Evolutionary conservation across 768 basidiomycete species (phyloP).

Genomic region (Royoungia palumana): DNA sequence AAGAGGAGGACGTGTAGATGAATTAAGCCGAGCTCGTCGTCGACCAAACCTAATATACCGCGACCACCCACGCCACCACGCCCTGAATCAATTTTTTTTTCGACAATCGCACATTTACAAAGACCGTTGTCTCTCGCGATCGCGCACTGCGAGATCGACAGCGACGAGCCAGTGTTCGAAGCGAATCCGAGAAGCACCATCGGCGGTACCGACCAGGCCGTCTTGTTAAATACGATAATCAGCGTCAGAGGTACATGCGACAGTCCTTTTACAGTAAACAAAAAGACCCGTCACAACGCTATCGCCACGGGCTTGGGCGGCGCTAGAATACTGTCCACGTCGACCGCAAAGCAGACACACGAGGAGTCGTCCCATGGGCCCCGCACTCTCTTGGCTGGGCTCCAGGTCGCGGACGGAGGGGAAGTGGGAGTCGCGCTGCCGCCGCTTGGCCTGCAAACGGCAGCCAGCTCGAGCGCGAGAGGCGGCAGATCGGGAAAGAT

Average conservation of each 20-base stretch:
- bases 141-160: too few relatives aligned
- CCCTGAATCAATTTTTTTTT: conserved; percentile 17
- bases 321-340: conserved; percentile 46
- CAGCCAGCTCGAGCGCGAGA: conserved; percentile 19
- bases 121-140: too few relatives aligned
- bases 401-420: conserved; percentile 5
- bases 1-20: conserved; percentile 12
- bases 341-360: conserved; percentile 39
- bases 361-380: conserved; percentile 62
- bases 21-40: conserved; percentile 7
- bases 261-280: too few relatives aligned
- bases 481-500: conserved; percentile 24
- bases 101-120: too few relatives aligned
- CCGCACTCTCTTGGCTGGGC: conserved; percentile 28
- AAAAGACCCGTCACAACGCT: conserved; percentile 6
- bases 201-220: too few relatives aligned
- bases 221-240: too few relatives aligned
- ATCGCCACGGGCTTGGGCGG: conserved; percentile 45
- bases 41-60: conserved; percentile 5
- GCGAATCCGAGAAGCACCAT: too few relatives aligned
- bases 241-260: too few relatives aligned
- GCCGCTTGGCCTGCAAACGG: conserved; percentile 15
- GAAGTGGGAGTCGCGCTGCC: conserved; percentile 11
- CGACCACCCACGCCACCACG: conserved; percentile 30
- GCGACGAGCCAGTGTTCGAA: too few relatives aligned